These are phyloP conservation scores for Penicillium lagena DNA, from an alignment of 495 filamentous ascomycete species.

Conservation along the genomic window DNA sequence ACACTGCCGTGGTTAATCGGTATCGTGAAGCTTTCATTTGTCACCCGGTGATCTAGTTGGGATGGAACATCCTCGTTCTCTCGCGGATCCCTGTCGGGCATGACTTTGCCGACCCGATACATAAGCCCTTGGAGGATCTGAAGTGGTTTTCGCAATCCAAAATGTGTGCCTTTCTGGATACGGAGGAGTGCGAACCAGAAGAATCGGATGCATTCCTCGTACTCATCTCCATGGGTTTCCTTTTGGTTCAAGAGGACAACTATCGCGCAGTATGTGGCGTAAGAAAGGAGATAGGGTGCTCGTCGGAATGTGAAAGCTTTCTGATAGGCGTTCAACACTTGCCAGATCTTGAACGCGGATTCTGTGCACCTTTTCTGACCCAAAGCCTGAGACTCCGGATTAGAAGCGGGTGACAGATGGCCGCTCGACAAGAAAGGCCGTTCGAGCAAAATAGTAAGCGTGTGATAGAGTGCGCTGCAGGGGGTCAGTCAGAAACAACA, in stretches of 20 bases:
- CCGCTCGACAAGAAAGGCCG: conserved; percentile 11
- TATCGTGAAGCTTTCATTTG: too few relatives aligned
- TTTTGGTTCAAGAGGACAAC: conserved; percentile 6
- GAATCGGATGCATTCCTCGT: conserved; percentile 5
- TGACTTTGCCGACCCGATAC: too few relatives aligned
- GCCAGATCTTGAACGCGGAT: conserved; percentile 3
- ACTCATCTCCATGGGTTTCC: conserved; percentile 1
- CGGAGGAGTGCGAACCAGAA: conserved; percentile 9
- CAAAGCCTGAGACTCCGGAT: background rate
- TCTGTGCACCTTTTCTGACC: conserved; percentile 1
- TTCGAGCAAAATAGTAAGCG: conserved; percentile 11
- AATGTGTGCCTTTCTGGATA: conserved; percentile 1
- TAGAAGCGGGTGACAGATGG: conserved; percentile 3
- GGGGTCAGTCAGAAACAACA: conserved; percentile 4
- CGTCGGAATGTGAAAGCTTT: conserved; percentile 11
- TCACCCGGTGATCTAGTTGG: too few relatives aligned
- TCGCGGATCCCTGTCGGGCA: too few relatives aligned
- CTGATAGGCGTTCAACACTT: conserved; percentile 7
- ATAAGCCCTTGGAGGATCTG: too few relatives aligned
- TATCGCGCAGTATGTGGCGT: conserved; percentile 9
- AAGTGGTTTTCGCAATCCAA: too few relatives aligned
- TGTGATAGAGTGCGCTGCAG: conserved; percentile 9
- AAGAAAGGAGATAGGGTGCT: conserved; percentile 12
- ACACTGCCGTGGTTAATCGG: too few relatives aligned
- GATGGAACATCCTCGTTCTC: too few relatives aligned